Evolutionary conservation across 177 flowering plant genomes (phyloP).

Genomic region (Vitis hybrid): DNA sequence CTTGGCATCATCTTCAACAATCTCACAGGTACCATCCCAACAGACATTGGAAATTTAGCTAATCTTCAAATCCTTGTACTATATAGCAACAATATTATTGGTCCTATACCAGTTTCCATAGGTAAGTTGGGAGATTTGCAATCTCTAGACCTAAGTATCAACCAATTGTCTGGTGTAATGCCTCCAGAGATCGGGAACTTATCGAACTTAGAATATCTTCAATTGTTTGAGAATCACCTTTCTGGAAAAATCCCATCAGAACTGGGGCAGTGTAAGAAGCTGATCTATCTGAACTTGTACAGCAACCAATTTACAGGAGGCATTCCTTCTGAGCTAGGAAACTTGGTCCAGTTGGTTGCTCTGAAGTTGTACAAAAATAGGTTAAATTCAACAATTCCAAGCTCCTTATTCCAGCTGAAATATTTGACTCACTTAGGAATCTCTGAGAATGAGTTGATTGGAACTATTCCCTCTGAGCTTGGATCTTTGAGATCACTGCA

Average conservation of each 20-base stretch:
- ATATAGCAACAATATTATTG: slow-evolving; percentile 42
- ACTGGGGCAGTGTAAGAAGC: slow-evolving; percentile 54
- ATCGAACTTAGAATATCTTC: slow-evolving; percentile 31
- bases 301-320: slow-evolving; percentile 47
- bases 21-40: slow-evolving; percentile 43
- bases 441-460: slow-evolving; percentile 54
- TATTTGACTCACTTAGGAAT: slow-evolving; percentile 52
- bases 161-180: slow-evolving; percentile 56
- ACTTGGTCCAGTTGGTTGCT: slow-evolving; percentile 32
- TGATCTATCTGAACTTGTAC: slow-evolving; percentile 43
- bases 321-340: slow-evolving; percentile 66
- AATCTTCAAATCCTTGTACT: slow-evolving; percentile 54
- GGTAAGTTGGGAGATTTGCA: slow-evolving; percentile 45
- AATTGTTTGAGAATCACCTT: slow-evolving; percentile 32
- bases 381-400: slow-evolving; percentile 62
- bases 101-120: slow-evolving; percentile 68
- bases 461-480: slow-evolving; percentile 50
- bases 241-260: slow-evolving; percentile 61
- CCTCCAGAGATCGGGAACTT: slow-evolving; percentile 62
- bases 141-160: slow-evolving; percentile 50
- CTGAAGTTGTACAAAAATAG: slow-evolving; percentile 45
- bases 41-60: slow-evolving; percentile 47
- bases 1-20: slow-evolving; percentile 33
- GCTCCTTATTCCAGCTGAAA: slow-evolving; percentile 40
- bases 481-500: slow-evolving; percentile 52